Base-by-base conservation (phyloP, 169 alveolate genomes). In the Babesia gibsoni region DNA sequence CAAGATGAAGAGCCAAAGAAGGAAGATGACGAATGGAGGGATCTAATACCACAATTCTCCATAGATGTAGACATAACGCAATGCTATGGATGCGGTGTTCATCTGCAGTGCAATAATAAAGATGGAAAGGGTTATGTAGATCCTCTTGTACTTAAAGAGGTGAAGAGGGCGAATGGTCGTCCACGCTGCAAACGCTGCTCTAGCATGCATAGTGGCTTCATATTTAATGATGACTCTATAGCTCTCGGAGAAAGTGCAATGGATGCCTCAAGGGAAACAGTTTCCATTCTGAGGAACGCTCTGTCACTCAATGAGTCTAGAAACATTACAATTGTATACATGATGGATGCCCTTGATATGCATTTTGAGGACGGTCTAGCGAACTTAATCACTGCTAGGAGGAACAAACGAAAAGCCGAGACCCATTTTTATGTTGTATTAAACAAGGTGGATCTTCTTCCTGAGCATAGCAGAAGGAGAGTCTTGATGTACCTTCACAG, bases 51-150 rank as follows among this genome's bases (percentile, higher is more conserved):
- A 22, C 63, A 48, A 18, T 77, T 77, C 35, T 43, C 27, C 30
- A 46, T 77, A 0, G 75, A 37, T 9, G 46, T 43, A 20, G 74
- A 46, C 20, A 10, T 59, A 4, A 10, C 52, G 27, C 67, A 50
- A n/a, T 87, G 92, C 41, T 58, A 52, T 30, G 92, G 92, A 7
- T 87, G 92, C 46, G 92, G 92, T 49, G 73, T 83, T 22, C 53
- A 61, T 29, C 58, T 87, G 39, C 92, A 87, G 43, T 46, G 82
- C 23, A 27, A 27, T 4, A 67, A 83, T 35, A 20, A 10, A 14
- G 33, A 12, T 6, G 1, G 12, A 0, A 41, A 25, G 32, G 86
- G 86, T 12, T 77, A 23, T 32, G 59, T 75, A 8, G 84, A 23
- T 2, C 43, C 50, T 0, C 35, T 3, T 4, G 65, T 18, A 0